Percentiles rank a stretch among this genome's conserved stretches.
phyloP scores from a whole-genome alignment of 768 basidiomycete genomes.

The Gautieria morchelliformis region DNA sequence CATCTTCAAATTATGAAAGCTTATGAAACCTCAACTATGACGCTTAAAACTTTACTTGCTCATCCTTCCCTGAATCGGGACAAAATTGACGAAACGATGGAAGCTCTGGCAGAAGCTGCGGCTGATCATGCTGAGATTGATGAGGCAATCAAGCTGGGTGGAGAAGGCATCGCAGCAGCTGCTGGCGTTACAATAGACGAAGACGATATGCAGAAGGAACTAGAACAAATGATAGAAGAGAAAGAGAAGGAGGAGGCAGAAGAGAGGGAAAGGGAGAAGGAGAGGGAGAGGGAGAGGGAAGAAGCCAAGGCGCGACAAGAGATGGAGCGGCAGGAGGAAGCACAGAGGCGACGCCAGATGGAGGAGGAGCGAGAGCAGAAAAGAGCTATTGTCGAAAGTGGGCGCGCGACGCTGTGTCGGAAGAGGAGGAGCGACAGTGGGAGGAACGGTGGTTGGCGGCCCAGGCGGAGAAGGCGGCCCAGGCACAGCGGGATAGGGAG shows the following conservation, averaged over 20 bases:
- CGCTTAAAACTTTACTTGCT: conserved; percentile 64
- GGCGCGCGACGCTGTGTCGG: conserved; percentile 1
- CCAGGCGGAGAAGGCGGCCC: conserved; percentile 8
- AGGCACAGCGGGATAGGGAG: conserved; percentile 4
- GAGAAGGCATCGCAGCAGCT: conserved; percentile 44
- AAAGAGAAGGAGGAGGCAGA: conserved; percentile 27
- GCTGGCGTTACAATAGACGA: conserved; percentile 33
- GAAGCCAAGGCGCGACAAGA: conserved; percentile 7
- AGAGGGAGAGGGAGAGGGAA: conserved; percentile 8
- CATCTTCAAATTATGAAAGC: conserved; percentile 68
- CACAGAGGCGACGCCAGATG: not conserved
- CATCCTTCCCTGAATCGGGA: conserved; percentile 76
- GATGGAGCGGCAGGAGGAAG: conserved; percentile 10
- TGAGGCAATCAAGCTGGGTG: conserved; percentile 60
- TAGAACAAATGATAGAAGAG: conserved; percentile 44
- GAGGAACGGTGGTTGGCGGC: conserved; percentile 7
- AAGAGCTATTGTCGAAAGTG: conserved; percentile 9
- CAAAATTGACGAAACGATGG: conserved; percentile 78
- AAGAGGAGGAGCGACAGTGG: conserved; percentile 5
- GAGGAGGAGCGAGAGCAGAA: not conserved
- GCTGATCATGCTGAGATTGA: conserved; percentile 78
- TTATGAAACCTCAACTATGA: conserved; percentile 75
- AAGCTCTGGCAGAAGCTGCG: conserved; percentile 75
- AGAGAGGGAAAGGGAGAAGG: conserved; percentile 7
- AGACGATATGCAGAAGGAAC: conserved; percentile 54